Evolutionary conservation across 2,329 filamentous ascomycete genomes (phyloP).

Genomic region (Aspergillus aculeatinus): DNA sequence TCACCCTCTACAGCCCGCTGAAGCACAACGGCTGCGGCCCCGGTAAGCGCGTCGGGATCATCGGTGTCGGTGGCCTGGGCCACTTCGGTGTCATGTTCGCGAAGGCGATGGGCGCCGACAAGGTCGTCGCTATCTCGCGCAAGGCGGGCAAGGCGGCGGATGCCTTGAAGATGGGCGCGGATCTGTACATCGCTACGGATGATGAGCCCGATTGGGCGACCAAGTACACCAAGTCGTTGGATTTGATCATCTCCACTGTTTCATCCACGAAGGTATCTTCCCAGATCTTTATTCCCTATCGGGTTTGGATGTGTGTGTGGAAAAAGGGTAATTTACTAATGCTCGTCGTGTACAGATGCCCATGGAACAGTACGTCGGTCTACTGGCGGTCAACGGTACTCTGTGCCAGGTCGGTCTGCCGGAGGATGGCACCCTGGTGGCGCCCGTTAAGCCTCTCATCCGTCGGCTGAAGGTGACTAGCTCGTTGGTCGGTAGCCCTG

Average conservation of each 20-base stretch:
- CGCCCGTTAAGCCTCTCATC: conserved; percentile 59
- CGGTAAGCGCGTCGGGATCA: conserved; percentile 69
- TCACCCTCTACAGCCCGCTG: conserved; percentile 71
- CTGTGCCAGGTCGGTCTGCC: conserved; percentile 68
- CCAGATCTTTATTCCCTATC: neutral
- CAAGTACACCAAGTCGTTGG: conserved; percentile 50
- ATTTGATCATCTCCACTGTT: conserved; percentile 59
- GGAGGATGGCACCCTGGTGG: conserved; percentile 55
- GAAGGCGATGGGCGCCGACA: conserved; percentile 68
- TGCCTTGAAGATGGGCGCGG: conserved; percentile 56
- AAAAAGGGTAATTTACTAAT: neutral
- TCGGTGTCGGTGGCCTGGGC: conserved; percentile 72
- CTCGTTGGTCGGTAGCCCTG: conserved; percentile 42
- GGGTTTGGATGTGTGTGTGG: neutral
- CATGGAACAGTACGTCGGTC: conserved; percentile 58
- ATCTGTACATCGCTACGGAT: conserved; percentile 56
- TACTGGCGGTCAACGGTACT: conserved; percentile 59
- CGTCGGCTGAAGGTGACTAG: conserved; percentile 54
- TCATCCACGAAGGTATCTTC: conserved; percentile 48
- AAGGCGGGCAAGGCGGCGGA: conserved; percentile 52
- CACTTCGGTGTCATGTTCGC: conserved; percentile 73
- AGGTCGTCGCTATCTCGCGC: conserved; percentile 58
- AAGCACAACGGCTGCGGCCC: conserved; percentile 67
- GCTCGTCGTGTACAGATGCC: conserved; percentile 52
- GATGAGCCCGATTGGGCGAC: conserved; percentile 56